phyloP scores from a whole-genome alignment of 805 yeast species.

The Scheffersomyces amazonensis region DNA sequence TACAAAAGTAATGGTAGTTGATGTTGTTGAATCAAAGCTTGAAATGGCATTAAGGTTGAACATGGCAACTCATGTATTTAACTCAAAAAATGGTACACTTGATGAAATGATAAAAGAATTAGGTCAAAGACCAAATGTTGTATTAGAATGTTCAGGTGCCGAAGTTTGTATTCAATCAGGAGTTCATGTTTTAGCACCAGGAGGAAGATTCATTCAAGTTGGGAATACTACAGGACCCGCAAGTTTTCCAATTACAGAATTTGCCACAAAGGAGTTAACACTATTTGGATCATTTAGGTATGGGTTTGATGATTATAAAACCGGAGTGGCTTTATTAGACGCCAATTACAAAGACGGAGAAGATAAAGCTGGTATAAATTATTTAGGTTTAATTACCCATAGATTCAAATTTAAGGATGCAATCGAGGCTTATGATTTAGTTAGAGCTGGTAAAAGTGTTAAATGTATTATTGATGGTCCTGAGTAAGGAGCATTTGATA shows the following conservation, averaged over 20 bases:
- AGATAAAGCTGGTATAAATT: constrained; percentile 8
- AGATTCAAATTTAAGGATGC: constrained; percentile 18
- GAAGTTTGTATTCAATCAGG: constrained; percentile 17
- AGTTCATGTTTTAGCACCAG: constrained; percentile 12
- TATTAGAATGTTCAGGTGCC: constrained; percentile 20
- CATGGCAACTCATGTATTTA: constrained; percentile 3
- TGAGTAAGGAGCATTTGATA: neutral
- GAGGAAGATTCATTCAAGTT: constrained; percentile 15
- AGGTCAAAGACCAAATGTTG: constrained; percentile 21
- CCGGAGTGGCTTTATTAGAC: constrained; percentile 16
- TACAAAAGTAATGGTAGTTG: constrained; percentile 18
- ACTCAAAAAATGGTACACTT: constrained; percentile 2
- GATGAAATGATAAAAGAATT: constrained; percentile 18
- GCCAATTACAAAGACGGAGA: constrained; percentile 3
- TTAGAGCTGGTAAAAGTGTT: constrained; percentile 12
- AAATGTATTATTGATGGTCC: constrained; percentile 23
- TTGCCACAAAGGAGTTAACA: constrained; percentile 17
- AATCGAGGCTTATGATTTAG: constrained; percentile 16
- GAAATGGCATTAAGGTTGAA: constrained; percentile 16
- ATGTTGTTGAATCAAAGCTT: constrained; percentile 20
- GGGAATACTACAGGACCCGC: constrained; percentile 18
- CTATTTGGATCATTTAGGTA: constrained; percentile 16
- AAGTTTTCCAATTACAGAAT: constrained; percentile 19
- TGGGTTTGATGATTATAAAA: constrained; percentile 14
- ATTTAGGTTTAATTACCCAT: constrained; percentile 16